These are phyloP conservation scores for Irpex rosettiformis DNA, from an alignment of 1,284 basidiomycete species.

Conservation along the genomic window DNA sequence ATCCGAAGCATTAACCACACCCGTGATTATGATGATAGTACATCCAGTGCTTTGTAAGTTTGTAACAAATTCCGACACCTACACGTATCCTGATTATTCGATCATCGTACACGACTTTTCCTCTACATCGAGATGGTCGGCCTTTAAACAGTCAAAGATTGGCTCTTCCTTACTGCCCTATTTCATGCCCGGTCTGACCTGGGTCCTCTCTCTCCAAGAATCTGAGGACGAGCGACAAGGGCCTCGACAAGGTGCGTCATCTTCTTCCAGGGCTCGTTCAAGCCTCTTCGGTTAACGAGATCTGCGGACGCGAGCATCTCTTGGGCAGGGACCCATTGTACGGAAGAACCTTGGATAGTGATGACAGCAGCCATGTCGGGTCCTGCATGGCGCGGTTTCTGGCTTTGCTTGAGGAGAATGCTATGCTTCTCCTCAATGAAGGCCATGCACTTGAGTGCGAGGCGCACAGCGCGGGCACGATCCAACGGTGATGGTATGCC, in stretches of 20 bases:
- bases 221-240: constrained; percentile 59
- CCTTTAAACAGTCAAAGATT: neutral
- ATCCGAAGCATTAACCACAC: neutral
- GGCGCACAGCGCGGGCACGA: constrained; percentile 85
- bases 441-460: constrained; percentile 90
- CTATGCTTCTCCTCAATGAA: constrained; percentile 87
- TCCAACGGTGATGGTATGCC: constrained; percentile 94
- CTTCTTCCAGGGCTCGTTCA: constrained; percentile 78
- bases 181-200: neutral
- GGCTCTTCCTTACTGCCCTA: neutral
- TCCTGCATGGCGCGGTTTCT: constrained; percentile 47
- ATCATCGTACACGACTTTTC: neutral
- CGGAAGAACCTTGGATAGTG: constrained; percentile 79
- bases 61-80: neutral
- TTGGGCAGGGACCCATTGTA: constrained; percentile 81
- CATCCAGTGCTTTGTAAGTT: neutral
- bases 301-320: constrained; percentile 88
- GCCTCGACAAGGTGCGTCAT: constrained; percentile 72
- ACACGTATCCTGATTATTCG: neutral
- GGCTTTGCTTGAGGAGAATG: constrained; percentile 40
- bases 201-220: constrained; percentile 27
- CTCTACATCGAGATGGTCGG: neutral
- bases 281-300: constrained; percentile 86
- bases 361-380: constrained; percentile 84
- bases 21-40: neutral